Evolutionary conservation across 257 asterid species (phyloP).

Genomic region (Apocynum venetum): DNA sequence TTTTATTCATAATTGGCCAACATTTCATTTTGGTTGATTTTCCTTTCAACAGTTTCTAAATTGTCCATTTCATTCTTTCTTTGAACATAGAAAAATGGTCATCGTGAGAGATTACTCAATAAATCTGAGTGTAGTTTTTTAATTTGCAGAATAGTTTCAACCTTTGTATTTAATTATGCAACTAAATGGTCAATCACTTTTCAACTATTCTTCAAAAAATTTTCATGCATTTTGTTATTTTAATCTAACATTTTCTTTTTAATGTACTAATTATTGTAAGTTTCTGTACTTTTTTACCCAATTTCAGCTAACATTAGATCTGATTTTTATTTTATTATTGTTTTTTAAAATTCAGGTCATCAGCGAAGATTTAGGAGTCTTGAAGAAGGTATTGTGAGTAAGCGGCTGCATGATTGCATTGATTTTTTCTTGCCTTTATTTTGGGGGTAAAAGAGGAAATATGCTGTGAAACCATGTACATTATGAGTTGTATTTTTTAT

Average conservation of each 20-base stretch:
- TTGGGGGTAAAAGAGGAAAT: neutral
- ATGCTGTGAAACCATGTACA: neutral
- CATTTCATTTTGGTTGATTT: neutral
- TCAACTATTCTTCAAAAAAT: neutral
- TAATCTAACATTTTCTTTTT: neutral
- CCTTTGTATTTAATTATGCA: neutral
- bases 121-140: neutral
- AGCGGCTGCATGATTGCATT: slow-evolving; percentile 15
- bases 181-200: no score
- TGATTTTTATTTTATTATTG: neutral
- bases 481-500: neutral
- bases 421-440: slow-evolving; percentile 1
- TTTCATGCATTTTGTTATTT: neutral
- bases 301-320: neutral
- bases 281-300: neutral
- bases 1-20: no score
- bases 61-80: neutral
- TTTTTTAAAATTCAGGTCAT: slow-evolving; percentile 53
- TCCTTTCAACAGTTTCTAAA: neutral
- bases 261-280: no score
- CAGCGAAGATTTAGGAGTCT: slow-evolving; percentile 74
- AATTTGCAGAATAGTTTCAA: no score
- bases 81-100: neutral
- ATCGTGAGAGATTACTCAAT: neutral
- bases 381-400: slow-evolving; percentile 62